Conservation (phyloP, 1,284 basidiomycete genomes). For the Exobasidium cylindrosporum region DNA sequence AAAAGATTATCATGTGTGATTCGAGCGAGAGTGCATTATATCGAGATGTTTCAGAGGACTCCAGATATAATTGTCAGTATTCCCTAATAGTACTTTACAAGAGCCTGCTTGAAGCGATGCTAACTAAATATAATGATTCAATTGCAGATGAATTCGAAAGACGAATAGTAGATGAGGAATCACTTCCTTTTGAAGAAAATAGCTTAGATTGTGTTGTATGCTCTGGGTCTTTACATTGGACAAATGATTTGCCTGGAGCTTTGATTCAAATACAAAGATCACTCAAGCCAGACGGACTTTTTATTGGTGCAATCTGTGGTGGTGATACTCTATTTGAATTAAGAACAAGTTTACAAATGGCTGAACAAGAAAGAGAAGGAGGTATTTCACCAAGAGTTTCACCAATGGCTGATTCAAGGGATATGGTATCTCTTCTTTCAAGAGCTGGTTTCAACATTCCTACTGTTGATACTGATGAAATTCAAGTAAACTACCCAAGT, state of each 20-base stretch:
- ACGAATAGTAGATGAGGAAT: slow-evolving; percentile 46
- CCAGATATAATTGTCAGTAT: slow-evolving; percentile 22
- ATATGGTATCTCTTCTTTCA: slow-evolving; percentile 64
- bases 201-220: slow-evolving; percentile 90
- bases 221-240: slow-evolving; percentile 90
- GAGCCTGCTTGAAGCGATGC: background rate
- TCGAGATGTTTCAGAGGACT: slow-evolving; percentile 39
- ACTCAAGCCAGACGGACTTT: slow-evolving; percentile 86
- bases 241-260: slow-evolving; percentile 93
- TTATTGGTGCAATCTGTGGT: slow-evolving; percentile 89
- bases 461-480: slow-evolving; percentile 92
- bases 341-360: slow-evolving; percentile 82
- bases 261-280: slow-evolving; percentile 84
- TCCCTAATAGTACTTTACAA: background rate
- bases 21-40: slow-evolving; percentile 61
- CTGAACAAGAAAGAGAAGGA: slow-evolving; percentile 89
- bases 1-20: slow-evolving; percentile 82
- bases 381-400: slow-evolving; percentile 92
- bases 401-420: slow-evolving; percentile 92
- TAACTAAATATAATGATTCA: background rate
- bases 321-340: slow-evolving; percentile 97
- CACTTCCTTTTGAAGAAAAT: slow-evolving; percentile 63
- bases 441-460: slow-evolving; percentile 90
- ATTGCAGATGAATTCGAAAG: slow-evolving; percentile 40
- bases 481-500: slow-evolving; percentile 83